Evolutionary conservation across 106 monocot genomes (phyloP).

Genomic region (Dendrobium officinale): DNA sequence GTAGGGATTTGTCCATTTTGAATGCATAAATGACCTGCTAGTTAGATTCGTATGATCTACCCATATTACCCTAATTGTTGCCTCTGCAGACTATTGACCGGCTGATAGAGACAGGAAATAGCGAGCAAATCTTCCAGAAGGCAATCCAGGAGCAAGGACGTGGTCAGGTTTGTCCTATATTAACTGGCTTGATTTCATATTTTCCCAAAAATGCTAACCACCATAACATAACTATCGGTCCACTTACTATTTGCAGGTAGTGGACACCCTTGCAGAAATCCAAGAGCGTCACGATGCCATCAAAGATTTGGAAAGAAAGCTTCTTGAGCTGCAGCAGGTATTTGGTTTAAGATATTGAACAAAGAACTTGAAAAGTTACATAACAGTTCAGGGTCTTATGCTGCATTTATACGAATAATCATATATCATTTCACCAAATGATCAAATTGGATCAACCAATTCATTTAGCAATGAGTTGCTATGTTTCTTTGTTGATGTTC

Average conservation of each 20-base stretch:
- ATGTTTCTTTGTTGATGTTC: not conserved
- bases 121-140: slow-evolving; percentile 92
- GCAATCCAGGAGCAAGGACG: slow-evolving; percentile 94
- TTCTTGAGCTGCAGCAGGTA: slow-evolving; percentile 98
- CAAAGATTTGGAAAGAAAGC: slow-evolving; percentile 88
- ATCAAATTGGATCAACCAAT: too few species aligned
- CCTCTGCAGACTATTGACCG: slow-evolving; percentile 70
- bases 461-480: too few species aligned
- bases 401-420: too few species aligned
- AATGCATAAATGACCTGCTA: not conserved
- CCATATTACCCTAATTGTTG: not conserved
- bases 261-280: slow-evolving; percentile 93
- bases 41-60: not conserved
- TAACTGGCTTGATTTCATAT: not conserved
- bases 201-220: not conserved
- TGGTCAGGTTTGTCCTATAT: slow-evolving; percentile 62
- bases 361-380: not conserved
- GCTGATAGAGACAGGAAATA: slow-evolving; percentile 91
- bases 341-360: not conserved
- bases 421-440: too few species aligned
- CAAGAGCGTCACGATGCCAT: slow-evolving; percentile 93
- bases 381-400: not conserved
- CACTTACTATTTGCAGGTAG: slow-evolving; percentile 42
- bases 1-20: slow-evolving; percentile 18
- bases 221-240: not conserved